phyloP scores from a whole-genome alignment of 208 protist genomes.

The Trypanosomatidae sp. region DNA sequence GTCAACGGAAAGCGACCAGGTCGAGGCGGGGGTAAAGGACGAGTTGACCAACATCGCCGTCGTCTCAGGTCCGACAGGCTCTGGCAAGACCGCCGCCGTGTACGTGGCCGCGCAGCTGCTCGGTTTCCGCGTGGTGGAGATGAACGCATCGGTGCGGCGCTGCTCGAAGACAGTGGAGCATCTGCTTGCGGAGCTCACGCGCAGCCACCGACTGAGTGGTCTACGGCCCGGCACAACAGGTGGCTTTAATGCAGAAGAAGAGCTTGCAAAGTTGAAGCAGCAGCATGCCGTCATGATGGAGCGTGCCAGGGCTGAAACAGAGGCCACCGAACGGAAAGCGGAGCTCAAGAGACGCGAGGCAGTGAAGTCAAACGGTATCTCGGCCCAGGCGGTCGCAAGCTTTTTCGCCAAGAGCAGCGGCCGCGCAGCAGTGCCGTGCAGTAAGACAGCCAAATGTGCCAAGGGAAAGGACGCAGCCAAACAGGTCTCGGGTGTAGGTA shows the following conservation, averaged over 20 bases:
- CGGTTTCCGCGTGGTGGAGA: constrained; percentile 79
- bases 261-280: constrained; percentile 63
- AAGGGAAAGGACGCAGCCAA: not conserved
- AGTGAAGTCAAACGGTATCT: constrained; percentile 66
- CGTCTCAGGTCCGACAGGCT: constrained; percentile 63
- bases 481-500: not conserved
- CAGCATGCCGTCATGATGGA: constrained; percentile 43
- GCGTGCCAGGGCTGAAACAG: constrained; percentile 21
- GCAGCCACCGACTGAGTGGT: constrained; percentile 60
- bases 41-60: constrained; percentile 85
- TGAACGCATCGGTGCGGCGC: constrained; percentile 74
- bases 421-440: constrained; percentile 4
- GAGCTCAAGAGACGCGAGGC: constrained; percentile 22
- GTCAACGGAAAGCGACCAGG: constrained; percentile 6
- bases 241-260: constrained; percentile 56
- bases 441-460: constrained; percentile 1
- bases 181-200: constrained; percentile 80
- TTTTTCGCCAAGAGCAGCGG: constrained; percentile 53
- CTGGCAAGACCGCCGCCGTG: constrained; percentile 79
- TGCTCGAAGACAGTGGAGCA: constrained; percentile 70
- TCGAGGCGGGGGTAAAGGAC: constrained; percentile 24
- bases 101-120: constrained; percentile 77
- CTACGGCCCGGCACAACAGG: constrained; percentile 27
- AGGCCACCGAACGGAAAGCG: constrained; percentile 21
- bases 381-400: constrained; percentile 51